Base-by-base conservation (phyloP, 208 protist species). In the Porcisia hertigi region DNA sequence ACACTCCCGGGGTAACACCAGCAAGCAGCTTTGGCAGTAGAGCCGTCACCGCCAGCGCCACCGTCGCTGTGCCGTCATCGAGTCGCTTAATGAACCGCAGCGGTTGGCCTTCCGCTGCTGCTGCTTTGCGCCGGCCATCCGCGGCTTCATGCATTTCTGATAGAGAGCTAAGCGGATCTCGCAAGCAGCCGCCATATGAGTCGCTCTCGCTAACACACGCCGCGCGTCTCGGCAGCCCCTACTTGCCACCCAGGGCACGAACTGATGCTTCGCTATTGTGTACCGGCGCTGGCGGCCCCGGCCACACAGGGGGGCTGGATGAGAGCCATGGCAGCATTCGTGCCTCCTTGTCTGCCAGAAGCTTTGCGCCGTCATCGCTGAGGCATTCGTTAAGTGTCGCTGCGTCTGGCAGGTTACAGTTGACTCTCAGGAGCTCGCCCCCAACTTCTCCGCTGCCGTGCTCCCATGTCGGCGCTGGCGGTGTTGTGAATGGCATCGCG, bases 371-470 rank as follows among this genome's bases (percentile, higher is more conserved):
- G 14, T 82, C 77, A 25, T 78, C 75, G 57, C 74, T 86, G 20
- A 74, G 73, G 41, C 82, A 86, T 66, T 66, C 52, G n/a, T 36
- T 86, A 30, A 71, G 64, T 49, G 67, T 77, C 53, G 77, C 72
- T 0, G 70, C 70, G 39, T 23, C 69, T 14, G 82, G 82, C n/a
- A 76, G 53, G 58, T 73, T 86, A 69, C 82, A 80, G 52, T 34
- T 86, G 64, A 82, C 70, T 55, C 73, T 86, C 11, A 81, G 36
- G 7, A 72, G 64, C 76, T 84, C 80, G 5, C 71, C 76, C 52
- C 63, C 71, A 3, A 73, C 64, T 1, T 62, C 60, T 9, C 67
- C 77, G 3, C 36, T 73, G 71, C 52, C 45, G 23, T 55, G 30
- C 18, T 34, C 77, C 7, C 25, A 14, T 34, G 6, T 18, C 41